Conservation (phyloP, 1,284 basidiomycete genomes). For the Rhodotorula sp. region DNA sequence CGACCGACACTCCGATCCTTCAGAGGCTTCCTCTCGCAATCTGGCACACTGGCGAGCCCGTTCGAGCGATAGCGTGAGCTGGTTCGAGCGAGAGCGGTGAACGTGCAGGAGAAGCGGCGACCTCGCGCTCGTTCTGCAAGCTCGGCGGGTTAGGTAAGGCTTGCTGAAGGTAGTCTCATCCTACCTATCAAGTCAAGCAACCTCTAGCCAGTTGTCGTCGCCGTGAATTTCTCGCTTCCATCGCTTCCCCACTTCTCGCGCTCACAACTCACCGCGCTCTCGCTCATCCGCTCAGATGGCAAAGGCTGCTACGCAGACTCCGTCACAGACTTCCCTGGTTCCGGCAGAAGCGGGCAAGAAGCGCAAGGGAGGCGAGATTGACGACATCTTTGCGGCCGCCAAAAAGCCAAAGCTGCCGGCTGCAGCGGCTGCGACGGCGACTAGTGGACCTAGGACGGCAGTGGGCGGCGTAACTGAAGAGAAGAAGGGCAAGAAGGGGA, state of each 20-base stretch:
- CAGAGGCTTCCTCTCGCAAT: too few species aligned
- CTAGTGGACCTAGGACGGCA: background rate
- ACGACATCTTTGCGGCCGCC: slow-evolving; percentile 42
- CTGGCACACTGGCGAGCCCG: too few species aligned
- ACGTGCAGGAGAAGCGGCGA: too few species aligned
- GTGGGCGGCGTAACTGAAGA: background rate
- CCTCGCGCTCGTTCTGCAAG: too few species aligned
- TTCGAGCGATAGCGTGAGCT: too few species aligned
- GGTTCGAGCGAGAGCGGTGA: too few species aligned
- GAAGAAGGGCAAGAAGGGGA: slow-evolving; percentile 16
- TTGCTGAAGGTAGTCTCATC: background rate
- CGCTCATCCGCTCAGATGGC: background rate
- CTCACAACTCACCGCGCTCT: background rate
- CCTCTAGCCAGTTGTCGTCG: background rate
- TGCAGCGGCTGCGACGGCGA: background rate
- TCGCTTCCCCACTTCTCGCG: background rate
- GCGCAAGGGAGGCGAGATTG: slow-evolving; percentile 38
- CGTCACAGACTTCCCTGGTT: background rate
- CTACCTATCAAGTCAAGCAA: background rate
- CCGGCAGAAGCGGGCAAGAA: slow-evolving; percentile 13
- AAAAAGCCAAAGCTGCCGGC: slow-evolving; percentile 29
- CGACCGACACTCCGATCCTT: too few species aligned
- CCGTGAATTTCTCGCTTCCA: background rate
- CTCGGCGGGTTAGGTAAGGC: too few species aligned
- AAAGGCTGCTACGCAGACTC: background rate